Evolutionary conservation across 805 yeast genomes (phyloP), one percentile per base, ranked within the genome.

Genomic region (Metschnikowia amazonensis): DNA sequence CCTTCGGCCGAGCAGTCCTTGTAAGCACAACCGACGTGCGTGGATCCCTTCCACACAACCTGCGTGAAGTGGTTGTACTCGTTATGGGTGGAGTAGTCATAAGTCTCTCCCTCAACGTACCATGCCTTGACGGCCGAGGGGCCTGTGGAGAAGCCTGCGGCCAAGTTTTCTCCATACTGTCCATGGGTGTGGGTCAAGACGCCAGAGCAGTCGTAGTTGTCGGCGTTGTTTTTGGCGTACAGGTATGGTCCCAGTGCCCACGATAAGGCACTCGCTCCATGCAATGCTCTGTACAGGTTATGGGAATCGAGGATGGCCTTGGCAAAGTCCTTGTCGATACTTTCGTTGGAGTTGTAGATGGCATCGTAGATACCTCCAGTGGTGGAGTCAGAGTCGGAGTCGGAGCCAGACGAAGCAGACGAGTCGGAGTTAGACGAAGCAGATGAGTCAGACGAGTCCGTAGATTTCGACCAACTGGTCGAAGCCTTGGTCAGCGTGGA

Each of bases 131-230:
- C 57, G 7, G 73, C 73, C 17, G 61, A 40, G 10, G 57, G 53
- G 21, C 69, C 72, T 10, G 48, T 36, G 16, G 55, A 46, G 48
- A 51, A 66, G 0, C 72, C 72, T 16, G 67, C 69, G 11, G 70
- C 71, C 47, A 67, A 60, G 50, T 66, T 71, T 52, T 71, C 75
- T 51, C 76, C 76, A 49, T 59, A 70, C 27, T 50, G 44, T 42
- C 72, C 72, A 44, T 68, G 70, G 10, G 73, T 62, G 53, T 70
- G 74, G 17, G 51, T 52, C 49, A 70, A 64, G 25, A 44, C 42
- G 36, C 72, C 72, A 2, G 69, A 64, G 50, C 72, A 67, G 45
- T 65, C 69, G 52, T 66, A 66, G 44, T 52, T 58, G 45, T 66
- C 61, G 13, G 72, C 72, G 36, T 62, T 57, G 38, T 59, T 58